These are phyloP conservation scores for Hypocreales sp. DNA, from an alignment of 2,329 filamentous ascomycete genomes.

Conservation along the genomic window DNA sequence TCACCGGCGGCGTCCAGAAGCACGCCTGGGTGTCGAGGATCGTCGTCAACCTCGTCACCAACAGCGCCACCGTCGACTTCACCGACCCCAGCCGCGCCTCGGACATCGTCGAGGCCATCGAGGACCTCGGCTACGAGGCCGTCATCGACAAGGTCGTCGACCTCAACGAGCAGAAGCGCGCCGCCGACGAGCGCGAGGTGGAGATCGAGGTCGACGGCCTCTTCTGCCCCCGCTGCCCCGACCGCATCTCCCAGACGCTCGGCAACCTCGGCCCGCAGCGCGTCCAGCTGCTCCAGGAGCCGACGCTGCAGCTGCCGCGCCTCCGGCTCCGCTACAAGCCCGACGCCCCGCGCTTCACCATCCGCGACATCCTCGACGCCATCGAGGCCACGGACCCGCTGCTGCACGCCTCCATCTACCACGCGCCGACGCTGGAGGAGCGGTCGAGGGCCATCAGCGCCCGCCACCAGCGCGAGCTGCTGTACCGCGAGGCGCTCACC, in stretches of 20 bases:
- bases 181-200: conserved; percentile 33
- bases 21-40: conserved; percentile 39
- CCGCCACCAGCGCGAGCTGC: conserved; percentile 51
- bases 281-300: conserved; percentile 36
- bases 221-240: conserved; percentile 59
- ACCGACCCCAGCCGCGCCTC: conserved; percentile 14
- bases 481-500: conserved; percentile 57
- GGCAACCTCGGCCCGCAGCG: conserved; percentile 30
- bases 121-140: conserved; percentile 52
- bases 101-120: conserved; percentile 30
- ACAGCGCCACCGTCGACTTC: conserved; percentile 49
- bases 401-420: conserved; percentile 56
- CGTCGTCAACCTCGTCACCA: conserved; percentile 48
- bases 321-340: conserved; percentile 59
- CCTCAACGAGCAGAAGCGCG: conserved; percentile 24
- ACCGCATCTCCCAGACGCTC: conserved; percentile 37
- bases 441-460: conserved; percentile 57
- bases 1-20: conserved; percentile 43
- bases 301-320: conserved; percentile 47
- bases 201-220: conserved; percentile 55
- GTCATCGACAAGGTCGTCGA: conserved; percentile 34
- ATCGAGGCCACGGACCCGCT: conserved; percentile 51
- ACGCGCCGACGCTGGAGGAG: conserved; percentile 72
- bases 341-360: conserved; percentile 50
- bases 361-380: conserved; percentile 55